Evolutionary conservation across 129 eudicot genomes (phyloP).

Genomic region (Saposhnikovia divaricata): DNA sequence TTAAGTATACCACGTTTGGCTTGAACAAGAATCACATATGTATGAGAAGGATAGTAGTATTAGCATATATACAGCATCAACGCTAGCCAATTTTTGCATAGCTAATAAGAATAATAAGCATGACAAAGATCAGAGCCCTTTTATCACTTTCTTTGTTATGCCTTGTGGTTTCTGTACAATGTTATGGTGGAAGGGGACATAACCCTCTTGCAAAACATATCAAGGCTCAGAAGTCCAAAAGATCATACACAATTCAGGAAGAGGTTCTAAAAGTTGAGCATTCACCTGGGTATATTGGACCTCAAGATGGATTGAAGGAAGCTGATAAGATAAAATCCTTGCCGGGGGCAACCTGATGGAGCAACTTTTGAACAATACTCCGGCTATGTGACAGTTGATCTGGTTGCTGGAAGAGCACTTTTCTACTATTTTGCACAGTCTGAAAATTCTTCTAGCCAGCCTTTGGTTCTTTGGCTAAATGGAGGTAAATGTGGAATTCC

Average conservation of each 20-base stretch:
- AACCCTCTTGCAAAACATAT: conserved; percentile 15
- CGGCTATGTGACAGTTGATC: conserved; percentile 23
- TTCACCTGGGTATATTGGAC: background rate
- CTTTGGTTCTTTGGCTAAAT: conserved; percentile 25
- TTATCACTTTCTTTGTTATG: conserved; percentile 11
- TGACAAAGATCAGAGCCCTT: background rate
- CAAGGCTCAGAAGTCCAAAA: conserved; percentile 8
- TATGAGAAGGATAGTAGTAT: no score
- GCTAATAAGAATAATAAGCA: background rate
- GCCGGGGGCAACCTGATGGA: conserved; percentile 27
- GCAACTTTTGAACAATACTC: conserved; percentile 17
- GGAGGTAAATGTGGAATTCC: conserved; percentile 13
- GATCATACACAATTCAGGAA: background rate
- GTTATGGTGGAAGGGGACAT: conserved; percentile 12
- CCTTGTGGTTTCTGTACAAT: conserved; percentile 14
- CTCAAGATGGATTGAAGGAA: conserved; percentile 19
- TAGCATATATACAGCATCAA: no score
- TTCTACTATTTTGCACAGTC: conserved; percentile 25
- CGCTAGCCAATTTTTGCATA: background rate
- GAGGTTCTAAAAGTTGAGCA: background rate
- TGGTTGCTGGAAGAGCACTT: conserved; percentile 12
- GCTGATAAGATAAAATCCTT: conserved; percentile 12
- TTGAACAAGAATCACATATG: no score
- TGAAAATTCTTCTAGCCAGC: conserved; percentile 5
- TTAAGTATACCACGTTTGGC: no score